Evolutionary conservation across 805 yeast genomes (phyloP).

Genomic region (Candida dajiaensis): DNA sequence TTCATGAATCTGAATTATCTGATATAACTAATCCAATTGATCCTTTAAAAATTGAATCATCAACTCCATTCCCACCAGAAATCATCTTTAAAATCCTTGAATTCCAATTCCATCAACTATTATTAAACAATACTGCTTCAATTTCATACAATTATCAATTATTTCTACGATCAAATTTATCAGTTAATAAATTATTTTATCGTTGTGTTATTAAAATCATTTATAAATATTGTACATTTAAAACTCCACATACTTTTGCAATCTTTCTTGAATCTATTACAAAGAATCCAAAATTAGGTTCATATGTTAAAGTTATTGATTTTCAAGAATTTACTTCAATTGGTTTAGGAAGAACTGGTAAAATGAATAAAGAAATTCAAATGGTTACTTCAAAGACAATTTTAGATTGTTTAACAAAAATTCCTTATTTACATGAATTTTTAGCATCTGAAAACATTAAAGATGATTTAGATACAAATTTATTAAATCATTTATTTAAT

Average conservation of each 20-base stretch:
- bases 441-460: constrained; percentile 82
- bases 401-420: constrained; percentile 49
- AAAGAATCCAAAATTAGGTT: constrained; percentile 42
- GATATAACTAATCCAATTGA: background rate
- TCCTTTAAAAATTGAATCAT: background rate
- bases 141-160: constrained; percentile 45
- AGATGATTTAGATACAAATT: constrained; percentile 63
- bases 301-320: constrained; percentile 69
- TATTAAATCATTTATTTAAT: constrained; percentile 51
- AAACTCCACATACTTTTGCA: constrained; percentile 76
- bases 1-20: background rate
- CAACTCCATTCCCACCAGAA: constrained; percentile 43
- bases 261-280: constrained; percentile 54
- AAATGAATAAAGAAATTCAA: constrained; percentile 87
- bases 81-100: constrained; percentile 49
- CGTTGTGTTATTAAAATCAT: constrained; percentile 51
- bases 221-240: constrained; percentile 65
- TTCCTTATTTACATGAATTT: constrained; percentile 71
- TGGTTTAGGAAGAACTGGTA: constrained; percentile 83
- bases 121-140: constrained; percentile 44
- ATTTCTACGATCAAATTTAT: constrained; percentile 45
- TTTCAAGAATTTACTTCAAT: constrained; percentile 85
- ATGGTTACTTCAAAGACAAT: constrained; percentile 79
- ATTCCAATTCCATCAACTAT: constrained; percentile 44
- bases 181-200: constrained; percentile 54